Base-by-base conservation (phyloP, 2,329 filamentous ascomycete species). In the Pseudogymnoascus sp. region DNA sequence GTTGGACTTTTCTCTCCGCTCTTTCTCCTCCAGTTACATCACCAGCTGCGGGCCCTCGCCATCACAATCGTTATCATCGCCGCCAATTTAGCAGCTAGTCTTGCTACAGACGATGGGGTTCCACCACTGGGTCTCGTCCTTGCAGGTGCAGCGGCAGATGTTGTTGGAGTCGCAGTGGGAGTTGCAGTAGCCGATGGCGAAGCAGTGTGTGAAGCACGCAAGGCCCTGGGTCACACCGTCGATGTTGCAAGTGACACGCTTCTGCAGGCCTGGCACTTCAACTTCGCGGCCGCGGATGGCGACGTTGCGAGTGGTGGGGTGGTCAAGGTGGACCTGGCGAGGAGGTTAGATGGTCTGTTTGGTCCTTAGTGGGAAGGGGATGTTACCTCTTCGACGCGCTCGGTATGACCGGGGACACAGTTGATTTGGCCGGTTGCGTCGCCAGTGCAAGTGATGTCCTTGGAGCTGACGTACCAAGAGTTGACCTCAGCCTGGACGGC, bases 171-270 rank as follows among this genome's bases (percentile, higher is more conserved):
- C 37, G 18, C 63, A 65, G 37, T 65, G 61, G 8, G 63, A 63
- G 47, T 65, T 65, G 37, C 63, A 65, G 37, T 65, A 65, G 12
- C 63, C 63, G 1, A 60, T 47, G 37, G 21, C 31, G 23, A 65
- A 60, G 63, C 63, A 65, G 39, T 65, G 63, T 4, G 45, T 63
- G 47, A 61, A 65, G 61, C 63, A 65, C 11, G 63, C 61, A 26
- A 57, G 42, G 12, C 61, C 63, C 39, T 63, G 23, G 14, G 61
- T 62, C 18, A 62, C 61, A 39, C 61, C 61, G 39, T 62, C 61
- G 14, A 65, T 54, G 63, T 65, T 65, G 61, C 63, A 65, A 45
- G 63, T 65, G 61, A 65, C 61, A 34, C 63, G 61, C 63, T 65
- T 65, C 29, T 65, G 45, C 34, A 65, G 63, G 31, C 51, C 51